A percentile compares a stretch with the other conserved stretches of the same genome.
These are phyloP conservation scores for Zymoseptoria ardabiliae DNA, from an alignment of 2,329 filamentous ascomycete genomes.

Conservation along the genomic window DNA sequence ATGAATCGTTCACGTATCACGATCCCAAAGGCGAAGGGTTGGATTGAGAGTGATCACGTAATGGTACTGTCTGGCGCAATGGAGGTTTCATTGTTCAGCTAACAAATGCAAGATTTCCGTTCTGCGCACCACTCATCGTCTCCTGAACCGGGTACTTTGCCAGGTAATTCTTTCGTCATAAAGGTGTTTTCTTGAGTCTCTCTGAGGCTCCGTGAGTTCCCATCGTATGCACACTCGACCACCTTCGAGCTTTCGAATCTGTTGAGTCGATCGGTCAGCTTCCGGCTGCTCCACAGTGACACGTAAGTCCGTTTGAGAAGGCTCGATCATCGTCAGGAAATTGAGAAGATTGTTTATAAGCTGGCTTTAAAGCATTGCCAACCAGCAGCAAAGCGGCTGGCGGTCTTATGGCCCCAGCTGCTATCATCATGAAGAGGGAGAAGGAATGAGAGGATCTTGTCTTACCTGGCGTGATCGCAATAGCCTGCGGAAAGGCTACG, in stretches of 20 bases:
- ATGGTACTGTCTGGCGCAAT: neutral
- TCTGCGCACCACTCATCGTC: no score
- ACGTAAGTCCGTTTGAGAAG: neutral
- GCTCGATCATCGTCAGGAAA: neutral
- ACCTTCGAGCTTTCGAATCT: neutral
- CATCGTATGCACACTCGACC: no score
- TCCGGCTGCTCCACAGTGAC: neutral
- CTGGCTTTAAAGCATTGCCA: slow-evolving; percentile 28
- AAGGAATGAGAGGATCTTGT: neutral
- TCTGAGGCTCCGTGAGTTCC: no score
- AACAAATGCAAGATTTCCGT: neutral
- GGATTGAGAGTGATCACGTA: neutral
- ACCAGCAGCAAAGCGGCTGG: slow-evolving; percentile 21
- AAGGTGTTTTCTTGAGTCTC: no score
- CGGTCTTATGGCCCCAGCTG: slow-evolving; percentile 29
- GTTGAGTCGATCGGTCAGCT: neutral
- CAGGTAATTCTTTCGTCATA: no score
- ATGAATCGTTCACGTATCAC: slow-evolving; percentile 48
- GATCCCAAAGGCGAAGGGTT: slow-evolving; percentile 37
- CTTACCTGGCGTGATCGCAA: neutral
- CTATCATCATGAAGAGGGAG: slow-evolving; percentile 17
- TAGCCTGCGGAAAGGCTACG: neutral
- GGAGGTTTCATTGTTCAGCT: neutral
- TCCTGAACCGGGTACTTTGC: no score
- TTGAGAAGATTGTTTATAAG: slow-evolving; percentile 25